A percentile compares a stretch with the other conserved stretches of the same genome.
These are phyloP conservation scores for Scedosporium boydii DNA, from an alignment of 2,329 filamentous ascomycete species.

Conservation along the genomic window DNA sequence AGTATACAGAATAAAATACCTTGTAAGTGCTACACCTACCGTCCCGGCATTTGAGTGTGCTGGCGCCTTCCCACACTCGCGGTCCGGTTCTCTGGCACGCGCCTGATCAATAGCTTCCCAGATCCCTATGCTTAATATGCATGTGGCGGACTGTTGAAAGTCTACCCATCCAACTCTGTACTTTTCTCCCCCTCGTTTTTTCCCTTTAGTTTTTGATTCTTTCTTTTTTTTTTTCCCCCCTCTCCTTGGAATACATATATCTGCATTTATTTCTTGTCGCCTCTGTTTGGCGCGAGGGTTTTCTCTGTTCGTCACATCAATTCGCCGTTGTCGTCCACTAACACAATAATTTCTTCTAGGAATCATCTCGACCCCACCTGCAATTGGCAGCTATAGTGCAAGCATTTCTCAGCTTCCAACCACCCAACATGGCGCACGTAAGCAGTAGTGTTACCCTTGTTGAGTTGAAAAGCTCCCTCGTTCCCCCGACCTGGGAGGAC, in stretches of 20 bases:
- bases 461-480: conserved; percentile 31
- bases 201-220: not conserved
- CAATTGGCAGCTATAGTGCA: not conserved
- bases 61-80: too few relatives aligned
- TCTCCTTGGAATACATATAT: not conserved
- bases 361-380: not conserved
- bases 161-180: too few relatives aligned
- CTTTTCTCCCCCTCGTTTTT: not conserved
- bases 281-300: not conserved
- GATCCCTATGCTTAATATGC: not conserved
- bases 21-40: not conserved
- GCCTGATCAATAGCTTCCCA: not conserved
- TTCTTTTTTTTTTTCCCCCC: not conserved
- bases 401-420: not conserved
- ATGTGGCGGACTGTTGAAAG: not conserved
- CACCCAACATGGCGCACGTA: conserved; percentile 33
- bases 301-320: not conserved
- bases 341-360: not conserved
- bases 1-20: conserved; percentile 41
- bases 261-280: not conserved
- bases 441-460: conserved; percentile 20
- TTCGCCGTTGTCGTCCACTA: not conserved
- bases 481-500: conserved; percentile 43
- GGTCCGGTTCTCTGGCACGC: not conserved
- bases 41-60: not conserved